Base-by-base conservation (phyloP, 2,329 filamentous ascomycete genomes). In the Elsinoe australis region DNA sequence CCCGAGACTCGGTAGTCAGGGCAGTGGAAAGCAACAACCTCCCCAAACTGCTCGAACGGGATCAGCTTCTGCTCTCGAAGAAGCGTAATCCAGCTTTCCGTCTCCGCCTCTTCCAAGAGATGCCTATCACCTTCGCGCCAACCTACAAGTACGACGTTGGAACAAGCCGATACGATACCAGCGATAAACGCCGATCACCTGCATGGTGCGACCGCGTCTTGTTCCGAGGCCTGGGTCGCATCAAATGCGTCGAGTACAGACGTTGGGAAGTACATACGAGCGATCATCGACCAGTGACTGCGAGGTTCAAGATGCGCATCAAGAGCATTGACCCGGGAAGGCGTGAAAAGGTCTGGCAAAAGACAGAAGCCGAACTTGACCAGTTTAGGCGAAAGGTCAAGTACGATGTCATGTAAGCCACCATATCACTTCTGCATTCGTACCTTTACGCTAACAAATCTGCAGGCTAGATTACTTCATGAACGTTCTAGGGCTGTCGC, bases 101-200 rank as follows among this genome's bases (percentile, higher is more conserved):
- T 21, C 75, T 98, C 4, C 82, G 89, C 15, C 83, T 87, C 0
- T 96, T 98, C 64, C 81, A 83, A n/a, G 92, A 98, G 67, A 74
- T 83, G 49, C 85, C 85, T 1, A 95, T 98, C 59, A 83, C 80
- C 0, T 98, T 98, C 63, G 83, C 87, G 5, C 92, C 92, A 0
- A 98, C 92, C 0, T 98, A 98, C 73, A 98, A 98, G 64, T 98
- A 98, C 64, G 92, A 98, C 58, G 87, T 96, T 0, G 89, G 89
- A 12, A 94, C 87, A 0, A 90, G 96, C 61, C 84, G 80, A 5
- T 98, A 96, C 64, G 92, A 98, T 63, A 84, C 85, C 0, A 61
- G 58, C 32, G 92, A 98, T 65, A 98, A 98, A 73, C 87, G 87
- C 64, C 79, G 92, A 42, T 84, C 87, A 17, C 92, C 92, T 0